Percentiles rank a stretch among this genome's conserved stretches.
Conservation (phyloP, 331 rosid genomes). For the Pyracantha coccinea region DNA sequence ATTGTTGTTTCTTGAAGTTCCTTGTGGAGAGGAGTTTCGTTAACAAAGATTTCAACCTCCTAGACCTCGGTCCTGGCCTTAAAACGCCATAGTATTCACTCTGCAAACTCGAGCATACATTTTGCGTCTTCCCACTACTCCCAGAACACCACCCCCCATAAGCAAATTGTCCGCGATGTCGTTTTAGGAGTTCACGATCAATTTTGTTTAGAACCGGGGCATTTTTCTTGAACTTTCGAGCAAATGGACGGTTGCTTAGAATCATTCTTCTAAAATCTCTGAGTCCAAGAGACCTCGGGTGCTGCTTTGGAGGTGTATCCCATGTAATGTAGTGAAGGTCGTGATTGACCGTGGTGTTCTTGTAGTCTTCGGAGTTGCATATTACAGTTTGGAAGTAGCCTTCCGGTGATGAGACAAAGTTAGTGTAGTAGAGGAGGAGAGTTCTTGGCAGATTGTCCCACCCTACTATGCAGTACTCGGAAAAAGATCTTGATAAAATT, state of each 20-base stretch:
- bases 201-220: conserved; percentile 55
- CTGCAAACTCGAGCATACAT: conserved; percentile 40
- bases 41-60: conserved; percentile 51
- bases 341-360: conserved; percentile 69
- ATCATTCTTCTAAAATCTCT: conserved; percentile 51
- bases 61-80: conserved; percentile 57
- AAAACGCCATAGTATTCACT: conserved; percentile 47
- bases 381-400: conserved; percentile 82
- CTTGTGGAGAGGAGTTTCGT: conserved; percentile 33
- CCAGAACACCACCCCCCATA: conserved; percentile 77
- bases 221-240: conserved; percentile 69
- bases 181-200: conserved; percentile 61
- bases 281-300: conserved; percentile 67
- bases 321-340: conserved; percentile 87
- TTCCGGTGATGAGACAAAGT: conserved; percentile 87
- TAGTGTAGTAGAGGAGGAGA: conserved; percentile 86
- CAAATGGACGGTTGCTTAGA: conserved; percentile 67
- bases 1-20: conserved; percentile 44
- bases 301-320: conserved; percentile 94
- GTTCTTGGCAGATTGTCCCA: conserved; percentile 96
- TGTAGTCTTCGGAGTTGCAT: conserved; percentile 69
- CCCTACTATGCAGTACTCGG: conserved; percentile 75
- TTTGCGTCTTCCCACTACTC: conserved; percentile 10
- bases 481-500: conserved; percentile 73
- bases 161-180: conserved; percentile 37